Base-by-base conservation (phyloP, 257 asterid species). In the Fraxinus cuspidata region DNA sequence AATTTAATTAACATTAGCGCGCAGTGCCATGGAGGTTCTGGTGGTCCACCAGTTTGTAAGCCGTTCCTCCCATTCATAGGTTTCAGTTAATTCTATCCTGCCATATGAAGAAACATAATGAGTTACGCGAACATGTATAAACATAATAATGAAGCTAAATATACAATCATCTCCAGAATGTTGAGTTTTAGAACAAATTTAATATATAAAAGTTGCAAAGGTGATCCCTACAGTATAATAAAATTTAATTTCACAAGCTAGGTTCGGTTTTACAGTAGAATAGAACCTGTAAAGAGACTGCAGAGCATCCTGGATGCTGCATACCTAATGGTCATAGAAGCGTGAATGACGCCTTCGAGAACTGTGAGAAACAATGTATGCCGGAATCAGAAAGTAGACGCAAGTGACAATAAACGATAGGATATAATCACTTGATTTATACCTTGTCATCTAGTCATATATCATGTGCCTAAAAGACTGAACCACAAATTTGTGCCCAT, bases 291-390 rank as follows among this genome's bases (percentile, higher is more conserved):
- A 70, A 74, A 27, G 25, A 68, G 40, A n/a, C 74, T 19, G 60
- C 37, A 35, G 60, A 60, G 38, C 44, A 15, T 35, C 34, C 44
- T 15, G 72, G 58, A 74, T 15, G 60, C 42, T 71, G 80, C 87
- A 77, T 84, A 86, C 89, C 92, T 90, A 90, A 87, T 69, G 82
- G 84, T 87, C 96, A 64, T 86, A 81, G 89, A 92, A 89, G 85
- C 97, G 94, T 72, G 96, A 87, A 49, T 77, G 96, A 19, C 93
- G 92, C 72, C 97, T 87, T 65, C 86, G 86, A 70, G 85, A 88
- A 85, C 97, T 92, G 96, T 51, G 63, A 51, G 23, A 18, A 51
- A 51, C 7, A 70, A 80, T 80, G 78, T 58, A 58, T 53, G 60
- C 53, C 65, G 73, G 42, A 68, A 63, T 27, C 44, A 64, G 68